Conservation (phyloP, 352 stramenopile genomes). For the Pseudoperonospora humuli region DNA sequence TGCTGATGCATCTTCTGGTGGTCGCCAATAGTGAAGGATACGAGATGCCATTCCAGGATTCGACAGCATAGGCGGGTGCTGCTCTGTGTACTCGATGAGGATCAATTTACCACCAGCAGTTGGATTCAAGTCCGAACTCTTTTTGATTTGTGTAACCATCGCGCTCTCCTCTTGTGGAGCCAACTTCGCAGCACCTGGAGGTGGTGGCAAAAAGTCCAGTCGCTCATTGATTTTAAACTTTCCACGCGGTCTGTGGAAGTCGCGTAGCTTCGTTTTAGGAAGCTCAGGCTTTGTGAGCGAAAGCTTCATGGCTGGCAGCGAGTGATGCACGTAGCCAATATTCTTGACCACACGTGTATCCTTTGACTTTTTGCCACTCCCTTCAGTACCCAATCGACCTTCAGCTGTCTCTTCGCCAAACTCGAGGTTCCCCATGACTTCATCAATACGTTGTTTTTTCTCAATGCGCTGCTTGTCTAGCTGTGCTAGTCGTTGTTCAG, state of each 20-base stretch:
- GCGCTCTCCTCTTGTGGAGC: slow-evolving; percentile 56
- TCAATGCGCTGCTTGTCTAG: slow-evolving; percentile 65
- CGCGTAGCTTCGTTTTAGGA: slow-evolving; percentile 67
- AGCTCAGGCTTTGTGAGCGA: slow-evolving; percentile 81
- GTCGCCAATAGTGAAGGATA: slow-evolving; percentile 81
- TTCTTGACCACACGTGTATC: slow-evolving; percentile 82
- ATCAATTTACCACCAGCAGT: slow-evolving; percentile 71
- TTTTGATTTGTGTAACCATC: slow-evolving; percentile 84
- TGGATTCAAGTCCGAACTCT: slow-evolving; percentile 73
- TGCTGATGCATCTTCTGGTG: slow-evolving; percentile 38
- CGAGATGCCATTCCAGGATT: slow-evolving; percentile 78
- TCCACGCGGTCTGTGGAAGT: slow-evolving; percentile 74
- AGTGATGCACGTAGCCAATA: slow-evolving; percentile 80
- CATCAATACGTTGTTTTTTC: slow-evolving; percentile 76
- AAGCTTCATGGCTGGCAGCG: slow-evolving; percentile 80
- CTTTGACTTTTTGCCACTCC: slow-evolving; percentile 71
- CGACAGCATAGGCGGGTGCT: slow-evolving; percentile 69
- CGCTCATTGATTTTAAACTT: slow-evolving; percentile 86
- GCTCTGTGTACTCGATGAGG: slow-evolving; percentile 80
- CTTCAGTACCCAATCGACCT: slow-evolving; percentile 49
- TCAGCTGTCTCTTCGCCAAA: slow-evolving; percentile 73
- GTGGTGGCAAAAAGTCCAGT: slow-evolving; percentile 42
- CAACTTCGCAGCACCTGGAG: slow-evolving; percentile 32
- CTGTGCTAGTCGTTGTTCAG: slow-evolving; percentile 62
- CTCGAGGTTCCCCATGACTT: slow-evolving; percentile 73